Percentiles rank a stretch among this genome's conserved stretches.
phyloP scores from a whole-genome alignment of 768 basidiomycete species.

The Boletus rubescentipes region DNA sequence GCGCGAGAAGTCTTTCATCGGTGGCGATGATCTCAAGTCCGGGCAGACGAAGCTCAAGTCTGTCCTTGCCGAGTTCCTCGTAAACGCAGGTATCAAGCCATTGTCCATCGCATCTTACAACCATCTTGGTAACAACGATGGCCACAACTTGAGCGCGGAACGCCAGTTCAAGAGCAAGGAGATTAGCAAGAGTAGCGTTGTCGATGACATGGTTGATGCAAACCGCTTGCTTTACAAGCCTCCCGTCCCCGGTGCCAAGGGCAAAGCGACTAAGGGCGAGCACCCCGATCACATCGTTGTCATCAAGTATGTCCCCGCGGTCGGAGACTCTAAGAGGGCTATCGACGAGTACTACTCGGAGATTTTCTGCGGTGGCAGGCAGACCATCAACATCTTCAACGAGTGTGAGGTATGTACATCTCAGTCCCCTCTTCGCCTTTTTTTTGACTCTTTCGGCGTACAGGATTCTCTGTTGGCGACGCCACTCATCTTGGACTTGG shows the following conservation, averaged over 20 bases:
- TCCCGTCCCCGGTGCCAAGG: slow-evolving; percentile 53
- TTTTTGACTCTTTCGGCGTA: slow-evolving; percentile 3
- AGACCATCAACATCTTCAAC: slow-evolving; percentile 96
- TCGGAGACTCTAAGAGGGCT: slow-evolving; percentile 97
- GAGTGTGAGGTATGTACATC: slow-evolving; percentile 78
- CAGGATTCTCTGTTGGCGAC: slow-evolving; percentile 95
- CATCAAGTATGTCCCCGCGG: slow-evolving; percentile 95
- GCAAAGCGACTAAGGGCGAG: slow-evolving; percentile 77
- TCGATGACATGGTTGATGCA: slow-evolving; percentile 96
- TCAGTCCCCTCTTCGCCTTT: background rate
- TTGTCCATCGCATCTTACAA: slow-evolving; percentile 97
- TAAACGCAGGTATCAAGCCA: slow-evolving; percentile 98
- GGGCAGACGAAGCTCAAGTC: slow-evolving; percentile 98
- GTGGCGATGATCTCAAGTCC: slow-evolving; percentile 96
- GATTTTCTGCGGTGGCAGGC: slow-evolving; percentile 94
- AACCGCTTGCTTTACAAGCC: slow-evolving; percentile 91
- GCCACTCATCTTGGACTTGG: slow-evolving; percentile 90
- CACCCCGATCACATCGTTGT: slow-evolving; percentile 97
- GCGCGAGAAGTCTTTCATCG: slow-evolving; percentile 86
- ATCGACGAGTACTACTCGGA: slow-evolving; percentile 99
- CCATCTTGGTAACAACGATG: slow-evolving; percentile 98
- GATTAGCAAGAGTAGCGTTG: slow-evolving; percentile 95
- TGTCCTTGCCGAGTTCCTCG: slow-evolving; percentile 96
- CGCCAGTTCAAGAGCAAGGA: slow-evolving; percentile 98
- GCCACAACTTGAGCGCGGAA: slow-evolving; percentile 86